A percentile compares a stretch with the other conserved stretches of the same genome.
Evolutionary conservation across 257 asterid species (phyloP).

Genomic region (Nemophila menziesii): DNA sequence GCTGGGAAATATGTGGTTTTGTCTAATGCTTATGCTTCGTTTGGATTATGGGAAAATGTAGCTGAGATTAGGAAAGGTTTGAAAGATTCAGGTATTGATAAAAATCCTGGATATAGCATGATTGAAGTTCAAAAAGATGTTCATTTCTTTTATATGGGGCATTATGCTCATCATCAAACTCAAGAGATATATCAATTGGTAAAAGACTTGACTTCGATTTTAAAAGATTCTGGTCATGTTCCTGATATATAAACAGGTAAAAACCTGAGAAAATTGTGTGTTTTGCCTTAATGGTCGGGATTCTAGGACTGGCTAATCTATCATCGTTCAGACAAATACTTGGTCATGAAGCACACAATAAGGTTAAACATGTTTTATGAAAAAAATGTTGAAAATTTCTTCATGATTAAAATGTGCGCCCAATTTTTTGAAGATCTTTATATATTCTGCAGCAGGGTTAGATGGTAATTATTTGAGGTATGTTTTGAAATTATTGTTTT

Average conservation of each 20-base stretch:
- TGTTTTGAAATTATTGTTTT: background rate
- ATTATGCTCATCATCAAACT: conserved; percentile 61
- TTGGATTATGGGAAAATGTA: conserved; percentile 83
- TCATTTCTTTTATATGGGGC: conserved; percentile 79
- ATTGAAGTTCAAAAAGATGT: conserved; percentile 65
- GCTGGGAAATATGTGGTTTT: conserved; percentile 82
- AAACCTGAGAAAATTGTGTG: conserved; percentile 14
- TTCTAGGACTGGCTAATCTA: conserved; percentile 33
- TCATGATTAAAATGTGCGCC: conserved; percentile 9
- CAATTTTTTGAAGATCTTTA: conserved; percentile 85
- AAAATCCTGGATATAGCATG: conserved; percentile 93
- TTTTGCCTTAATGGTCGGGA: background rate
- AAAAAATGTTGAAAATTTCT: background rate
- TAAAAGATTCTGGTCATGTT: conserved; percentile 43
- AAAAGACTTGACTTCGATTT: conserved; percentile 32
- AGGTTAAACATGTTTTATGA: conserved; percentile 32
- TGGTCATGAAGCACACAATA: conserved; percentile 60
- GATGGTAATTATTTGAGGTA: conserved; percentile 97
- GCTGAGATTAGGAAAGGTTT: conserved; percentile 64
- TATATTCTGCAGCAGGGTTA: conserved; percentile 82
- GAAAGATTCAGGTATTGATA: conserved; percentile 74
- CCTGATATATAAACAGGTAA: conserved; percentile 30
- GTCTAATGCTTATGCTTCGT: conserved; percentile 75
- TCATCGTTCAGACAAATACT: conserved; percentile 48
- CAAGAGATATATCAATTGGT: conserved; percentile 37